Percentiles rank a stretch among this genome's conserved stretches.
Conservation (phyloP, 805 yeast genomes). For the Yamadazyma kitorensis region DNA sequence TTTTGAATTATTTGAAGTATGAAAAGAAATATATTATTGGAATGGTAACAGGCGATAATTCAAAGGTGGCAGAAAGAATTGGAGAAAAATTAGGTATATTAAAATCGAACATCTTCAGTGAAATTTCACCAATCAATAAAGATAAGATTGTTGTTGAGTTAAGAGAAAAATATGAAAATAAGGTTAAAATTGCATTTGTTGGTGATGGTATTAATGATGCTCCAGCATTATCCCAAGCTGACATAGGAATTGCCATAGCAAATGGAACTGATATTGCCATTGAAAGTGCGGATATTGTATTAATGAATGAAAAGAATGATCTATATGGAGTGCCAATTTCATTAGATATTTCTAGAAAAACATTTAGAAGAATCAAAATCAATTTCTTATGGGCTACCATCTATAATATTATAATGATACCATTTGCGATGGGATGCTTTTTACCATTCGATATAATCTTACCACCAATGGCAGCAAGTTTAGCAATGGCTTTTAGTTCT, state of each 20-base stretch:
- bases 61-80: constrained; percentile 56
- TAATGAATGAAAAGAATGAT: constrained; percentile 39
- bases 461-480: constrained; percentile 87
- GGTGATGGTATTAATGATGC: constrained; percentile 99
- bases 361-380: constrained; percentile 70
- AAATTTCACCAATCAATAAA: constrained; percentile 75
- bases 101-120: constrained; percentile 62
- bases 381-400: constrained; percentile 87
- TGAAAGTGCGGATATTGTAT: constrained; percentile 92
- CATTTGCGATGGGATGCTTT: constrained; percentile 91
- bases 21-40: constrained; percentile 60
- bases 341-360: constrained; percentile 62
- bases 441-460: constrained; percentile 71
- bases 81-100: constrained; percentile 71
- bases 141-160: constrained; percentile 60
- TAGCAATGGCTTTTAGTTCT: constrained; percentile 91
- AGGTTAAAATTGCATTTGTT: constrained; percentile 68
- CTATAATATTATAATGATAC: constrained; percentile 82
- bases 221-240: constrained; percentile 87
- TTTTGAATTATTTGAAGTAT: constrained; percentile 52
- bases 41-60: constrained; percentile 88
- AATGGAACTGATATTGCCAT: constrained; percentile 95
- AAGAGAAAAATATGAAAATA: constrained; percentile 37
- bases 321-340: constrained; percentile 57
- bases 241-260: constrained; percentile 87